A percentile compares a stretch with the other conserved stretches of the same genome.
Conservation (phyloP, 1,284 basidiomycete species). For the Golubevia sp. region DNA sequence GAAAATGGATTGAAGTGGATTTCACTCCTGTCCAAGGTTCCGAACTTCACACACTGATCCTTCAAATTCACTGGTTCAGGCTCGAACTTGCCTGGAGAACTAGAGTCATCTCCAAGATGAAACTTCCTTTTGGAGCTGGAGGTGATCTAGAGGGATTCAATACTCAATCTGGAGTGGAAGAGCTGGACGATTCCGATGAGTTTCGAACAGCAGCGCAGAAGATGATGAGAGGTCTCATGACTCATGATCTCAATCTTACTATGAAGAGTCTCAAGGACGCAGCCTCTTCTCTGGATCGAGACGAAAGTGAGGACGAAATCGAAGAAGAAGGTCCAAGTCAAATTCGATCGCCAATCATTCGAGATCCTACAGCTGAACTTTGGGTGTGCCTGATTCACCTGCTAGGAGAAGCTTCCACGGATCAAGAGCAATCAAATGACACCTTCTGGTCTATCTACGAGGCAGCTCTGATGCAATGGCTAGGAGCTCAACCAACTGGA, state of each 20-base stretch:
- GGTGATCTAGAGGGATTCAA: conserved; percentile 41
- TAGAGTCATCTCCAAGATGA: conserved; percentile 43
- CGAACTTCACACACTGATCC: conserved; percentile 4
- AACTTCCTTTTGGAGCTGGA: conserved; percentile 62
- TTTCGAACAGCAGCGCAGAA: conserved; percentile 9
- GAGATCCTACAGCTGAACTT: conserved; percentile 68
- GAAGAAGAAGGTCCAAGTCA: neutral
- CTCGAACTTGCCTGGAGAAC: conserved; percentile 39
- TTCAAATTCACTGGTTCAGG: conserved; percentile 32
- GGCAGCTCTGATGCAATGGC: conserved; percentile 28
- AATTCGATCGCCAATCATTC: conserved; percentile 32
- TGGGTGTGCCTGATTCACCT: conserved; percentile 79
- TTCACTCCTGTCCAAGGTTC: no score
- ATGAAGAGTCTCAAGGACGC: conserved; percentile 14
- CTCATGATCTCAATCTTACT: conserved; percentile 34
- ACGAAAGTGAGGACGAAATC: neutral
- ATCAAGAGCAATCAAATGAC: conserved; percentile 21
- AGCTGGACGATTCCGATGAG: neutral
- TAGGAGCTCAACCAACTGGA: conserved; percentile 64
- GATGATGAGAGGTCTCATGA: conserved; percentile 35
- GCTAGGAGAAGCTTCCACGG: conserved; percentile 11
- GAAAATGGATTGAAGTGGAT: no score
- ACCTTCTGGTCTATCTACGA: conserved; percentile 36
- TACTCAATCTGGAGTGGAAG: neutral
- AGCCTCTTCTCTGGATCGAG: conserved; percentile 6